Evolutionary conservation across 139 green algal species (phyloP).

Genomic region (Micractinium sp.): DNA sequence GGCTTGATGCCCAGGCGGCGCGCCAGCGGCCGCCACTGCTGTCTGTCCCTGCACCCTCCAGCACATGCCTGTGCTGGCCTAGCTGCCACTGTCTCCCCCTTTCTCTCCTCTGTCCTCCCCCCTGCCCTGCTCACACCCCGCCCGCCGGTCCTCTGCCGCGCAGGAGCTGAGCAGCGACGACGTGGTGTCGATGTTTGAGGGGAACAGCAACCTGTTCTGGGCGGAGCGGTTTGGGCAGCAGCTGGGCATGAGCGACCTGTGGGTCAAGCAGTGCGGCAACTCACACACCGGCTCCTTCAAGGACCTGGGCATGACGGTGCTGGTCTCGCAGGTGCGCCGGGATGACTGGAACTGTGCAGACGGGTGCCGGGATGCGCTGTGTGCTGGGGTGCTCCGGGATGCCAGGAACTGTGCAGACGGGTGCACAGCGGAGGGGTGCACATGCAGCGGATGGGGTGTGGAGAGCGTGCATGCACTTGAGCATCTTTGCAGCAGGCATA

Average conservation of each 20-base stretch:
- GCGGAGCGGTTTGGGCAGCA: conserved; percentile 96
- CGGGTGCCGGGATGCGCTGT: no score
- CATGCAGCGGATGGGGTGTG: no score
- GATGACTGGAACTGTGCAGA: no score
- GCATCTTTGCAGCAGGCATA: no score
- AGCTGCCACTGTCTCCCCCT: no score
- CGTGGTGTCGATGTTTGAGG: conserved; percentile 99
- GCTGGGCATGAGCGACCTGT: conserved; percentile 97
- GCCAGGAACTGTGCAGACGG: no score
- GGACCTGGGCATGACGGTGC: conserved; percentile 99
- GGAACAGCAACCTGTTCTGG: conserved; percentile 99
- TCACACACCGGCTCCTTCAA: conserved; percentile 98
- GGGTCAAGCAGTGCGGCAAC: conserved; percentile 99
- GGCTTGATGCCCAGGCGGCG: no score
- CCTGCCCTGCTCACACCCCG: background rate
- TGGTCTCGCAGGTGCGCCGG: conserved; percentile 87
- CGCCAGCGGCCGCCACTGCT: no score
- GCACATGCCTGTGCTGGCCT: background rate
- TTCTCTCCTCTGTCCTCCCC: background rate
- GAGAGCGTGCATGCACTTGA: no score
- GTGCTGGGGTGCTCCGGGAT: conserved; percentile 79
- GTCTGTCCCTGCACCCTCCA: no score
- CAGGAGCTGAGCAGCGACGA: conserved; percentile 91
- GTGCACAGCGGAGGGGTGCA: no score
- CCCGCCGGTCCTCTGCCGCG: background rate